These are phyloP conservation scores for Thozetella sp. DNA, from an alignment of 495 filamentous ascomycete genomes.

Conservation along the genomic window DNA sequence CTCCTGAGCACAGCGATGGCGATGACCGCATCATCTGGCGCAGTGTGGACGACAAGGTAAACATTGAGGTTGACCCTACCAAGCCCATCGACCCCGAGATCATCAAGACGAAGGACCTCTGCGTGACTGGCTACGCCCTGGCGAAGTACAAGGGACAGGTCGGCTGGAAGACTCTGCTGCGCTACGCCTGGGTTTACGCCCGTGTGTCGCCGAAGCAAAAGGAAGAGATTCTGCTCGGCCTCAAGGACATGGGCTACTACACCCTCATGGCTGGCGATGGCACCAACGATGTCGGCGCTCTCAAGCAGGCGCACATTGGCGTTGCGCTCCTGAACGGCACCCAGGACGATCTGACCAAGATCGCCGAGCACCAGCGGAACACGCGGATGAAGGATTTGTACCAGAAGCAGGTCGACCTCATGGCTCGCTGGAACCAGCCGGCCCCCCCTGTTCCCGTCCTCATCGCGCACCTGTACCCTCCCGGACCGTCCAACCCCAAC, in stretches of 20 bases:
- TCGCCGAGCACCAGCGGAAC: conserved; percentile 87
- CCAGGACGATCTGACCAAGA: conserved; percentile 84
- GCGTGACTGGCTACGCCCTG: conserved; percentile 93
- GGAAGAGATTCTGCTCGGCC: conserved; percentile 93
- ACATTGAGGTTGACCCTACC: conserved; percentile 83
- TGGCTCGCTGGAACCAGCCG: conserved; percentile 92
- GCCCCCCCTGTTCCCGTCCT: conserved; percentile 83
- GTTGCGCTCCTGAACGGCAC: conserved; percentile 96
- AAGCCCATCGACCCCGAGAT: conserved; percentile 82
- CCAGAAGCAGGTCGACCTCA: conserved; percentile 89
- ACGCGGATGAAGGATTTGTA: conserved; percentile 99
- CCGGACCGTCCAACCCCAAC: conserved; percentile 90
- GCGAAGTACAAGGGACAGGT: conserved; percentile 85
- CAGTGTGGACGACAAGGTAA: conserved; percentile 88
- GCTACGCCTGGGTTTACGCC: conserved; percentile 96
- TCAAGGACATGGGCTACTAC: conserved; percentile 96
- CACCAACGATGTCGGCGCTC: conserved; percentile 95
- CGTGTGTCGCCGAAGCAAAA: conserved; percentile 98
- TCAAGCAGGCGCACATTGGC: conserved; percentile 98
- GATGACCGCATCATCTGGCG: conserved; percentile 88
- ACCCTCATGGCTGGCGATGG: conserved; percentile 99
- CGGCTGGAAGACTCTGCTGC: conserved; percentile 69
- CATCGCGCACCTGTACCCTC: conserved; percentile 94
- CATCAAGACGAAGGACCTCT: conserved; percentile 85
- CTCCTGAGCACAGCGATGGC: conserved; percentile 86